Evolutionary conservation across 2,329 filamentous ascomycete species (phyloP).

Genomic region (Colletotrichum sublineola): DNA sequence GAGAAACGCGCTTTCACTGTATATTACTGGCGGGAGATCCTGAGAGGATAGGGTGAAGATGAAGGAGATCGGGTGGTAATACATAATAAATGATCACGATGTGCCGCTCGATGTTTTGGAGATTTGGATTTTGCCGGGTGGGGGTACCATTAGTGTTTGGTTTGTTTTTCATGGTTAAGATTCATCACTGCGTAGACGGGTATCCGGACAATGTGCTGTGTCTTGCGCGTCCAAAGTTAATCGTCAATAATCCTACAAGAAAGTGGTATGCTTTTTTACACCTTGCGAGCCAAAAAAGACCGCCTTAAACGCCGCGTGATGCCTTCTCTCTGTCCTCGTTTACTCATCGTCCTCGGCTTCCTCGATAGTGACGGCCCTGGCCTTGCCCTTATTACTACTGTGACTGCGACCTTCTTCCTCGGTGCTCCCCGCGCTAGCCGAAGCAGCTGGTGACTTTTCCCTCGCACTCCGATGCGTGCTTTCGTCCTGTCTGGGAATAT

Average conservation of each 20-base stretch:
- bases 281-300: slow-evolving; percentile 15
- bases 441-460: slow-evolving; percentile 20
- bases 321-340: slow-evolving; percentile 18
- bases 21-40: slow-evolving; percentile 12
- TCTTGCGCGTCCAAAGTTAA: slow-evolving; percentile 9
- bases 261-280: slow-evolving; percentile 41
- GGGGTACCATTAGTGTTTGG: not conserved
- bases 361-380: slow-evolving; percentile 61
- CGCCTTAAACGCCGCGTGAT: slow-evolving; percentile 34
- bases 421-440: slow-evolving; percentile 28
- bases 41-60: not conserved
- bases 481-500: slow-evolving; percentile 39
- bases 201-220: not conserved
- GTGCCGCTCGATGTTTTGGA: not conserved
- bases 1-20: slow-evolving; percentile 10
- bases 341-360: slow-evolving; percentile 57
- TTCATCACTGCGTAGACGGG: not conserved
- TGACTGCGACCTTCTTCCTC: slow-evolving; percentile 11
- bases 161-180: not conserved
- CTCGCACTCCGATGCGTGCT: not conserved
- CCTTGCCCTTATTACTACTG: slow-evolving; percentile 56
- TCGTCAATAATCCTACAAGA: slow-evolving; percentile 37
- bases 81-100: not conserved
- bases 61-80: not conserved
- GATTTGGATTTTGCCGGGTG: not conserved